Conservation (phyloP, 1,284 basidiomycete species). For the Amylostereum chailletii region DNA sequence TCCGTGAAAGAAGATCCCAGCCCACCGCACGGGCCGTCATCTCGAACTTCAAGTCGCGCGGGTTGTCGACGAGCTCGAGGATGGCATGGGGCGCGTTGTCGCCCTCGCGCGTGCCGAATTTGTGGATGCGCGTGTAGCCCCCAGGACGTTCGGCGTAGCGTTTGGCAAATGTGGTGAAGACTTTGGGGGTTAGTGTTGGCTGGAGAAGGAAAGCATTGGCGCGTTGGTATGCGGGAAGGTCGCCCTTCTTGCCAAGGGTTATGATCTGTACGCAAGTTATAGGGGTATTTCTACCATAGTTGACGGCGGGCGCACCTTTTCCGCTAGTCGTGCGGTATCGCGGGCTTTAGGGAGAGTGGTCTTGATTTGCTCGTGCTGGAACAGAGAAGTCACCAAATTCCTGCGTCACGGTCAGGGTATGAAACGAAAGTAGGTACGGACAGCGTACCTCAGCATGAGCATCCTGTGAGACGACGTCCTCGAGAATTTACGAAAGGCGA, state of each 20-base stretch:
- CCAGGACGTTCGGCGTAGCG: constrained; percentile 83
- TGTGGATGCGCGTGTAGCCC: constrained; percentile 93
- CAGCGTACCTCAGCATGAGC: constrained; percentile 73
- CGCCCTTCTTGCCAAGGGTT: constrained; percentile 79
- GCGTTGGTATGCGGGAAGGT: constrained; percentile 50
- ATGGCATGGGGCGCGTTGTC: constrained; percentile 94
- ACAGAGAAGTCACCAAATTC: constrained; percentile 90
- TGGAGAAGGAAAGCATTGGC: constrained; percentile 75
- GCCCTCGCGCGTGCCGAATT: constrained; percentile 80
- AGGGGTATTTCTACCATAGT: neutral
- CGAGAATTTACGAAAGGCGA: constrained; percentile 83
- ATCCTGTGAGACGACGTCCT: constrained; percentile 81
- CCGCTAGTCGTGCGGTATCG: constrained; percentile 85
- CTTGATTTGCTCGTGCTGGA: constrained; percentile 94
- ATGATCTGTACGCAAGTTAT: constrained; percentile 56
- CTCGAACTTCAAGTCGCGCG: constrained; percentile 81
- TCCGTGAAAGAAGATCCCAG: constrained; percentile 61
- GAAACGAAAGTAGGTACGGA: constrained; percentile 3
- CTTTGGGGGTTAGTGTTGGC: constrained; percentile 63
- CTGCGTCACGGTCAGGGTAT: constrained; percentile 29
- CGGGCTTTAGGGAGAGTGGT: constrained; percentile 96
- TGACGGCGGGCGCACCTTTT: constrained; percentile 57
- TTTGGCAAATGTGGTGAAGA: constrained; percentile 74
- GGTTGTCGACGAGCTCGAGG: constrained; percentile 91
- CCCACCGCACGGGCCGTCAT: constrained; percentile 80